Conservation (phyloP, 371 early-diverging fungal species). For the Mucor plumbeus region DNA sequence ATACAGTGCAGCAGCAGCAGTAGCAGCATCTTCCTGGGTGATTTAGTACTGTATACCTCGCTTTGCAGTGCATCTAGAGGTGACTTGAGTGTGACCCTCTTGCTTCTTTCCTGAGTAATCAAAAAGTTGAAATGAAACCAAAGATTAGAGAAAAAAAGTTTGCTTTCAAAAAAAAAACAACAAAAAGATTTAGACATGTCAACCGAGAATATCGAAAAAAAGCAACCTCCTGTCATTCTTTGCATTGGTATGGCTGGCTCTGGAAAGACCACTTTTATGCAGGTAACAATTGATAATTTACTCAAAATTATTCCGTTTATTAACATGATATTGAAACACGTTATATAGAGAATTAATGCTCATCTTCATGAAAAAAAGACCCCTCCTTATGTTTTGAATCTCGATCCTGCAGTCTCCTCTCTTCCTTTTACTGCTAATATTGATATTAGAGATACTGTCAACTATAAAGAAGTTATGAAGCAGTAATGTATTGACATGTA, state of each 20-base stretch:
- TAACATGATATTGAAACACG: neutral
- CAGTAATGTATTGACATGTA: slow-evolving; percentile 62
- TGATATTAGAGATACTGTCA: slow-evolving; percentile 98
- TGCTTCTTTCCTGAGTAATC: neutral
- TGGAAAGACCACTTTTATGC: slow-evolving; percentile 99
- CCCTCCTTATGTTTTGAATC: slow-evolving; percentile 92
- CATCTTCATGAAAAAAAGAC: slow-evolving; percentile 78
- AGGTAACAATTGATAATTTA: slow-evolving; percentile 57
- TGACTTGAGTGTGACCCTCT: neutral
- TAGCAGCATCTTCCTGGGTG: too few species aligned
- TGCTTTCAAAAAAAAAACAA: neutral
- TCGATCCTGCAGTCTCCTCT: slow-evolving; percentile 97
- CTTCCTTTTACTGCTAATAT: slow-evolving; percentile 96
- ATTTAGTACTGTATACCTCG: too few species aligned
- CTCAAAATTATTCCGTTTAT: neutral
- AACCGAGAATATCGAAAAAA: slow-evolving; percentile 22
- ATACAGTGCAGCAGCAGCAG: too few species aligned
- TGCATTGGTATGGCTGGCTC: slow-evolving; percentile 99
- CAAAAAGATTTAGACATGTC: neutral
- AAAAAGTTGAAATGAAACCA: neutral
- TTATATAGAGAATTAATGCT: slow-evolving; percentile 82
- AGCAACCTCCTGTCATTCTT: slow-evolving; percentile 81
- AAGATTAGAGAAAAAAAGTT: neutral
- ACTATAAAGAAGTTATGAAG: slow-evolving; percentile 99
- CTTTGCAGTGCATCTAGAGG: neutral